Evolutionary conservation across 2,329 filamentous ascomycete genomes (phyloP), one percentile per base, ranked within the genome.

Genomic region (Colletotrichum horii): DNA sequence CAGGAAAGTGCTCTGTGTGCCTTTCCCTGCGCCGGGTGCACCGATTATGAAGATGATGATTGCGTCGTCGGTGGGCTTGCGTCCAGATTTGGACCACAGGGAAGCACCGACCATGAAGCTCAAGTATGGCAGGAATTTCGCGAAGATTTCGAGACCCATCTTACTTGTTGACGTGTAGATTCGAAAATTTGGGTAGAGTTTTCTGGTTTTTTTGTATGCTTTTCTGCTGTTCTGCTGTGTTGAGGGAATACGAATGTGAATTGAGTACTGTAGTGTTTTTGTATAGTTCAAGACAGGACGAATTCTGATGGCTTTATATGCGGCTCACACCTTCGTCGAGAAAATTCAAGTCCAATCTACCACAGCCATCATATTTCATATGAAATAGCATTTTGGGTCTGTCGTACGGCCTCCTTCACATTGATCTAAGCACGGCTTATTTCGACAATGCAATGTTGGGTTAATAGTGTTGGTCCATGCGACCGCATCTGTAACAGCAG

Each of bases 1-100:
- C 3, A 66, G 38, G 38, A 66, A 66, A 2, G 22, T 26, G 64
- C 64, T 66, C 26, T 66, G 64, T 0, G 64, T 52, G 16, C 38
- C 64, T 30, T 66, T 66, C 2, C 64, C 64, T 3, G 64, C 9
- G 15, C 64, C 64, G 16, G 64, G 64, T 3, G 64, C 26, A 14
- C 64, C 64, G 64, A 66, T 66, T 24, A 66, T 66, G 64, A 66
- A 66, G 64, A 66, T 30, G 15, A 28, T 58, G 55, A 26, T 4
- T 12, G 55, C 11, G 8, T 26, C n/a, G 15, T 16, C 22, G 4
- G 8, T n/a, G 4, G 55, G 15, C n/a, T 30, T 26, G 7, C 15
- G 24, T 28, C n/a, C 15, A 2, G 55, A 19, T 9, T 16, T 16
- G 15, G 24, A 28, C 24, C 24, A 24, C 4, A 28, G 8, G n/a